Evolutionary conservation across 2,329 filamentous ascomycete species (phyloP).

Genomic region (Penicillium sp.): DNA sequence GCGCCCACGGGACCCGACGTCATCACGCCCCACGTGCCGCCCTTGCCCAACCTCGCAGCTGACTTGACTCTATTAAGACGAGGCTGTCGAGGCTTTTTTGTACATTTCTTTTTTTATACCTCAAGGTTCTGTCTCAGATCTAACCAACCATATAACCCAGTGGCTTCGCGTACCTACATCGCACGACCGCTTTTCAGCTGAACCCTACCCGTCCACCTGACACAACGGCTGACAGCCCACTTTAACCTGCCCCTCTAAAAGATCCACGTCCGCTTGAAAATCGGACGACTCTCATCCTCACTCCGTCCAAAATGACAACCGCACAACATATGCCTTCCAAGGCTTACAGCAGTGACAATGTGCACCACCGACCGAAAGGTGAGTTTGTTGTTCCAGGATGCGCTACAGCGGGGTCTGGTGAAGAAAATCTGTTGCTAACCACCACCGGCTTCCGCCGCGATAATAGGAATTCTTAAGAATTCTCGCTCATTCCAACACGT

Average conservation of each 20-base stretch:
- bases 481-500: conserved; percentile 1
- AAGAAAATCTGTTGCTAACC: not conserved
- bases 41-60: conserved; percentile 15
- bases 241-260: conserved; percentile 12
- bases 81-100: not conserved
- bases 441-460: not conserved
- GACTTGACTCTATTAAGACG: conserved; percentile 3
- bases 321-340: conserved; percentile 29
- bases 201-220: conserved; percentile 6
- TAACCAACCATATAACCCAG: not conserved
- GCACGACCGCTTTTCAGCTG: not conserved
- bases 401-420: no score
- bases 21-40: conserved; percentile 25
- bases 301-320: conserved; percentile 19
- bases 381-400: conserved; percentile 3
- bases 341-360: conserved; percentile 34
- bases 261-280: conserved; percentile 19
- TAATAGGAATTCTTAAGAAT: conserved; percentile 88
- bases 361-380: conserved; percentile 45
- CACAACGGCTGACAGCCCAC: conserved; percentile 3
- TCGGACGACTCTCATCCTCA: conserved; percentile 9
- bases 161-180: not conserved
- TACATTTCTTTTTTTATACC: not conserved
- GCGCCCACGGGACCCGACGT: conserved; percentile 25
- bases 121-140: not conserved